phyloP scores from a whole-genome alignment of 352 stramenopile genomes.

The Pythium scleroteichum region DNA sequence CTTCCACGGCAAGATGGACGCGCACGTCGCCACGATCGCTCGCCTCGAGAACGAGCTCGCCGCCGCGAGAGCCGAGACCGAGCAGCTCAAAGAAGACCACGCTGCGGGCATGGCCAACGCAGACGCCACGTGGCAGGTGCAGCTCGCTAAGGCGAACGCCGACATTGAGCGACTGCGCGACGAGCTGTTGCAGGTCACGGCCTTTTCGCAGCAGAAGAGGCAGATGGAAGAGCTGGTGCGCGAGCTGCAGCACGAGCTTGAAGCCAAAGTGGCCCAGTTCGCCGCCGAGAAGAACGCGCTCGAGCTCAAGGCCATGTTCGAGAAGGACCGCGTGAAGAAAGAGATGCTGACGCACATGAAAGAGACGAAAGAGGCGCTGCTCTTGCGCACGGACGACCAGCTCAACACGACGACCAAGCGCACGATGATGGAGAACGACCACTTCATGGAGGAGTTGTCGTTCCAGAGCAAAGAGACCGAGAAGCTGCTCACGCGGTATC shows the following conservation, averaged over 20 bases:
- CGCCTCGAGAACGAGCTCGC: constrained; percentile 54
- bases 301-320: constrained; percentile 61
- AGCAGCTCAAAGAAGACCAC: constrained; percentile 21
- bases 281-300: constrained; percentile 42
- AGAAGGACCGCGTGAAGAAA: constrained; percentile 69
- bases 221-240: constrained; percentile 40
- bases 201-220: constrained; percentile 57
- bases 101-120: constrained; percentile 15
- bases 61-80: constrained; percentile 22
- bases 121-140: constrained; percentile 18
- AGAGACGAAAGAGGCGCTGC: constrained; percentile 53
- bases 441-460: constrained; percentile 69
- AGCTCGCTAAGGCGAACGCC: constrained; percentile 23
- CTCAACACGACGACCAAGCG: constrained; percentile 69
- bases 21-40: constrained; percentile 66
- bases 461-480: constrained; percentile 77
- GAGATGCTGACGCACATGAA: constrained; percentile 61
- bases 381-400: constrained; percentile 64
- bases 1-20: constrained; percentile 83
- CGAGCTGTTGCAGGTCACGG: constrained; percentile 48
- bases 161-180: constrained; percentile 32
- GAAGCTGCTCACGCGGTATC: constrained; percentile 51
- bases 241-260: constrained; percentile 40
- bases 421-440: constrained; percentile 81
- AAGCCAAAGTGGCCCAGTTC: constrained; percentile 27